A percentile compares a stretch with the other conserved stretches of the same genome.
phyloP scores from a whole-genome alignment of 1,284 basidiomycete genomes.

The Cutaneotrichosporon sp. region DNA sequence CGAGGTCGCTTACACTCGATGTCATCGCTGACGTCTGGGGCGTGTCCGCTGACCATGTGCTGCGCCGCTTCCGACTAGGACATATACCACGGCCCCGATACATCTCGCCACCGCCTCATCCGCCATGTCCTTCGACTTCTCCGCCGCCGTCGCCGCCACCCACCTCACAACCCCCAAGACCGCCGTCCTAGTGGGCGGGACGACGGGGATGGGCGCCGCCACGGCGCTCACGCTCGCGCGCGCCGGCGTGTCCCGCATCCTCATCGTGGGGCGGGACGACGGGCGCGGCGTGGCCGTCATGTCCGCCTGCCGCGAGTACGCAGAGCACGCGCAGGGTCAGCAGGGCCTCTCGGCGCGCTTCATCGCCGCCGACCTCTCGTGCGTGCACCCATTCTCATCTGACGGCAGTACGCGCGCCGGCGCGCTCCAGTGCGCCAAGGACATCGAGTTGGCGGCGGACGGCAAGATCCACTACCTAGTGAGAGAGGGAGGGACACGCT shows the following conservation, averaged over 20 bases:
- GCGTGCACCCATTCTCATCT: no score
- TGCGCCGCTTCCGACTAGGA: no score
- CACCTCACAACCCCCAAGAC: not conserved
- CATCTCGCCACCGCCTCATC: no score
- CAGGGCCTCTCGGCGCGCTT: not conserved
- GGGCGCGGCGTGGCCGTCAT: not conserved
- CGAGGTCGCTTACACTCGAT: no score
- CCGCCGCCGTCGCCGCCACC: not conserved
- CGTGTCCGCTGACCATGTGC: no score
- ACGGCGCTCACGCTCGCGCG: not conserved
- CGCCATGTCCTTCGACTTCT: constrained; percentile 1
- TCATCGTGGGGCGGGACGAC: not conserved
- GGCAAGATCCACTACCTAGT: not conserved
- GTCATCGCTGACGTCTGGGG: no score
- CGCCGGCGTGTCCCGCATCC: not conserved
- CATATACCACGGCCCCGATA: no score
- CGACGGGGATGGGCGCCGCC: constrained; percentile 2
- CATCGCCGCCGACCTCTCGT: not conserved
- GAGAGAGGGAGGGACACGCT: no score
- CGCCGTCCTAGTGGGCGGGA: not conserved
- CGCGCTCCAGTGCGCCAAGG: not conserved
- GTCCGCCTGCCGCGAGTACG: not conserved
- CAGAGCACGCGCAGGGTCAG: not conserved
- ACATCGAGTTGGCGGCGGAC: not conserved
- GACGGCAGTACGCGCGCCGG: not conserved